phyloP scores from a whole-genome alignment of 2,329 filamentous ascomycete genomes.

The Chrysosporium keratinophilum region DNA sequence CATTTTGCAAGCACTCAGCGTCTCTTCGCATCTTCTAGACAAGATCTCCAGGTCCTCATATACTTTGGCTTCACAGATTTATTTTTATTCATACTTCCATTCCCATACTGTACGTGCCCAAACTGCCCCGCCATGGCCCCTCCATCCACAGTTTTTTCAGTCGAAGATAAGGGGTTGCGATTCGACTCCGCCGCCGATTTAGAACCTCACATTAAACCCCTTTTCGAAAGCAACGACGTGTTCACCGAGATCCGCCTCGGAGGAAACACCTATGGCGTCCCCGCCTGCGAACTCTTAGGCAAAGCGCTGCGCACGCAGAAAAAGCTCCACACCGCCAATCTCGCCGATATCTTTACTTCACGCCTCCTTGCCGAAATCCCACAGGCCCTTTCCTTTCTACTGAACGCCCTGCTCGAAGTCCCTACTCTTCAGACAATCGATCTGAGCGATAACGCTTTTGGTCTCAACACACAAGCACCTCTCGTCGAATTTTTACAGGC shows the following conservation, averaged over 20 bases:
- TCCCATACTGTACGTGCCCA: conserved; percentile 15
- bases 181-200: conserved; percentile 81
- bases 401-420: conserved; percentile 76
- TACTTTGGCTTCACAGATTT: background rate
- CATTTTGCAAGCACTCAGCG: background rate
- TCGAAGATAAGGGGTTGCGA: conserved; percentile 86
- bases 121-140: conserved; percentile 42
- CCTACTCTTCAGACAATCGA: conserved; percentile 83
- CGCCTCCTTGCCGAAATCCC: conserved; percentile 91
- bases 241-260: conserved; percentile 71
- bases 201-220: conserved; percentile 66
- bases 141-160: conserved; percentile 55
- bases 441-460: conserved; percentile 96
- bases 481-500: conserved; percentile 82
- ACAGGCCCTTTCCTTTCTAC: conserved; percentile 70
- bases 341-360: conserved; percentile 96
- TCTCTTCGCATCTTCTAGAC: background rate
- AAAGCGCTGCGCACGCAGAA: conserved; percentile 77
- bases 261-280: conserved; percentile 87
- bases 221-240: conserved; percentile 60
- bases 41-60: background rate
- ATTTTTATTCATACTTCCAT: background rate
- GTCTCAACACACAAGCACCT: conserved; percentile 85
- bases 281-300: conserved; percentile 74
- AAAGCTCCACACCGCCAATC: conserved; percentile 67